Evolutionary conservation across 306 rosid genomes (phyloP), one percentile per base, ranked within the genome.

Genomic region (Dicorynia guianensis): DNA sequence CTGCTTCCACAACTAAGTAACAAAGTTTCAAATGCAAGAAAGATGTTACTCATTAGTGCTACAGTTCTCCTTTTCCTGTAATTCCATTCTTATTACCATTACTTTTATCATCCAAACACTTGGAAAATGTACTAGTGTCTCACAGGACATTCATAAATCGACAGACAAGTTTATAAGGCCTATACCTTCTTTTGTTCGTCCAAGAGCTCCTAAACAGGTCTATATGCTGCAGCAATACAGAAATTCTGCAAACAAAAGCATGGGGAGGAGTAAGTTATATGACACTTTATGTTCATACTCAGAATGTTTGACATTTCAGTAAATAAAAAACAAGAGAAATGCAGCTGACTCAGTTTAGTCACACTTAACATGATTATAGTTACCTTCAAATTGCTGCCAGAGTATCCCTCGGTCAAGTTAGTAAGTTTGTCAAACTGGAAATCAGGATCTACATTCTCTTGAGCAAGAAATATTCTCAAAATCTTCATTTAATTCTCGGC

Each of bases 311-410:
- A 62, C 46, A 44, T 60, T 44, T 40, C 34, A 53, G 69, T 39
- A 17, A 17, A 65, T 66, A 43, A 49, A 47, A 63, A 42, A n/a
- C n/a, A n/a, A 39, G 61, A 66, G 5, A 60, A 78, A 19, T 44
- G 54, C 61, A 71, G 75, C 19, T 34, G 43, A 17, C 9, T 25
- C 56, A 35, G 59, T 17, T 77, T 59, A 25, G 69, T 12, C 12
- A 19, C 30, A 25, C 30, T 25, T 25, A 25, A 25, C 70, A 15
- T 11, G 54, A 25, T 39, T 42, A 76, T 70, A 15, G 66, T 64
- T 83, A 94, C 98, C 98, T 95, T 92, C 83, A 95, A 81, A 86
- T 95, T 97, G 70, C 99, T 92, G 72, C 99, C 99, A 70, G 99
- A 95, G 89, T 95, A 95, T 75, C 99, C 99, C 79, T 92, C 97